Evolutionary conservation across 306 rosid species (phyloP).

Genomic region (Fragaria iinumae): DNA sequence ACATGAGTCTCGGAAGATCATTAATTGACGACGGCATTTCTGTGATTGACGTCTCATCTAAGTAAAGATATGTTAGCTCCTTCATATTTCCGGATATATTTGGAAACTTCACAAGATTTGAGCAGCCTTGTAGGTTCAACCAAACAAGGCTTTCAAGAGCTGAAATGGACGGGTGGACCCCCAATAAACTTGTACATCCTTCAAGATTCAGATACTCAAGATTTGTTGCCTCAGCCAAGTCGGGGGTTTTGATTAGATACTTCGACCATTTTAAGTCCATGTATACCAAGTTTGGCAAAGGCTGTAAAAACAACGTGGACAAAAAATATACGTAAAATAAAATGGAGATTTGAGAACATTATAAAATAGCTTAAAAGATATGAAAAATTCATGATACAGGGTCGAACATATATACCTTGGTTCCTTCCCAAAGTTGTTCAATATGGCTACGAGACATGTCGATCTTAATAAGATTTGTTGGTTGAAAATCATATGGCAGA

Average conservation of each 20-base stretch:
- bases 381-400: not conserved
- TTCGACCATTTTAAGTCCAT: not conserved
- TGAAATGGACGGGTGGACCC: slow-evolving; percentile 5
- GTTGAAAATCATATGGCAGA: not conserved
- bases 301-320: not conserved
- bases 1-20: not conserved
- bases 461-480: not conserved
- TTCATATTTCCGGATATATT: not conserved
- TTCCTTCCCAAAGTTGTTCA: slow-evolving; percentile 12
- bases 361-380: too few relatives aligned
- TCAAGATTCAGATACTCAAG: not conserved
- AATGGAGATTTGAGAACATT: not conserved
- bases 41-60: not conserved
- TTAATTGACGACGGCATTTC: not conserved
- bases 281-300: not conserved
- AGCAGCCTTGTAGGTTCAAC: not conserved
- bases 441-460: not conserved
- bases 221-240: slow-evolving; percentile 14
- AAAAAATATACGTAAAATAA: too few relatives aligned
- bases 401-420: too few relatives aligned
- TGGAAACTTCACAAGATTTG: not conserved
- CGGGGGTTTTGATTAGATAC: slow-evolving; percentile 2
- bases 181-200: not conserved
- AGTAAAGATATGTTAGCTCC: not conserved
- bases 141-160: not conserved